phyloP scores from a whole-genome alignment of 192 early-diverging fungal genomes.

The Lunasporangiospora selenospora region DNA sequence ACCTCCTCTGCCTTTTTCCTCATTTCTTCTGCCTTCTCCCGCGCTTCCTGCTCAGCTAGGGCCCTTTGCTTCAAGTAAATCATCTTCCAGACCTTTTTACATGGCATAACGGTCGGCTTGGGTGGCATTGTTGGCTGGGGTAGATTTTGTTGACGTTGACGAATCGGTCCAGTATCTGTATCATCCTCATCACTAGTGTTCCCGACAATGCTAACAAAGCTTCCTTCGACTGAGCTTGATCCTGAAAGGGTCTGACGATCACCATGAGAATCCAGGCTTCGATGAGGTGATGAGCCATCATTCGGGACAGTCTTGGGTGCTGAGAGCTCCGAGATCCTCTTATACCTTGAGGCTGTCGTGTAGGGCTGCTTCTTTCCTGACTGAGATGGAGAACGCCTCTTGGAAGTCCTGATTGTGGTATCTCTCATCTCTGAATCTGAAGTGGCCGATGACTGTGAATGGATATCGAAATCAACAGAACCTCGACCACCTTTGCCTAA shows the following conservation, averaged over 20 bases:
- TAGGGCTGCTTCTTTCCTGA: slow-evolving; percentile 39
- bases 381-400: not conserved
- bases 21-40: slow-evolving; percentile 42
- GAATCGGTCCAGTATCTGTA: not conserved
- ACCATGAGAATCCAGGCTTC: not conserved
- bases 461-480: not conserved
- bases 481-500: slow-evolving; percentile 24
- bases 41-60: slow-evolving; percentile 31
- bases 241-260: slow-evolving; percentile 15
- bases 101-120: slow-evolving; percentile 31
- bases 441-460: slow-evolving; percentile 16
- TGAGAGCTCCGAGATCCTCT: slow-evolving; percentile 25
- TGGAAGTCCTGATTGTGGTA: not conserved
- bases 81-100: slow-evolving; percentile 45
- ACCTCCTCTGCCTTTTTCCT: slow-evolving; percentile 45
- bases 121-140: slow-evolving; percentile 26
- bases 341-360: slow-evolving; percentile 21
- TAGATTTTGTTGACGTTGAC: slow-evolving; percentile 27
- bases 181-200: slow-evolving; percentile 46
- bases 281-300: not conserved
- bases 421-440: slow-evolving; percentile 34
- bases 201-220: slow-evolving; percentile 44
- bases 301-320: not conserved
- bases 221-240: slow-evolving; percentile 33
- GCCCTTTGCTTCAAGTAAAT: slow-evolving; percentile 45